phyloP scores from a whole-genome alignment of 805 yeast genomes.

The Candida gorgasii region DNA sequence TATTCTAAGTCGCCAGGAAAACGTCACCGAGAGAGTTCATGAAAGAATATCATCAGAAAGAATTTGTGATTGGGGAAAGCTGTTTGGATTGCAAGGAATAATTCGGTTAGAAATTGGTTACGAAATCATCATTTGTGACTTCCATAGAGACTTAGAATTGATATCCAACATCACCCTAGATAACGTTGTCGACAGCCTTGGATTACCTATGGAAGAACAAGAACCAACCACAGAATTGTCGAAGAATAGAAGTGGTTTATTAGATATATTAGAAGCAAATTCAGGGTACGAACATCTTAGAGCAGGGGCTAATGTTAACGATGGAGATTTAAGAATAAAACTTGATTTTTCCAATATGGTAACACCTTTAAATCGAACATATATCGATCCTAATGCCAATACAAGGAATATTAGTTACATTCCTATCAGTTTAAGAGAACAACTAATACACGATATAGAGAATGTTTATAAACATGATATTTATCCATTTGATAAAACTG shows the following conservation, averaged over 20 bases:
- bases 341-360: constrained; percentile 55
- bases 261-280: constrained; percentile 7
- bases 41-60: constrained; percentile 50
- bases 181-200: constrained; percentile 35
- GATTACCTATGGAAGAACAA: constrained; percentile 40
- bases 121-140: constrained; percentile 63
- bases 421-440: constrained; percentile 21
- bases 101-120: constrained; percentile 61
- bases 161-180: constrained; percentile 46
- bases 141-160: constrained; percentile 47
- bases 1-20: constrained; percentile 22
- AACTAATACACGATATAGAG: constrained; percentile 38
- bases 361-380: constrained; percentile 55
- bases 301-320: constrained; percentile 50
- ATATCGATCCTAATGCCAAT: constrained; percentile 50
- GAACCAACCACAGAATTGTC: constrained; percentile 4
- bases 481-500: constrained; percentile 30
- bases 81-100: constrained; percentile 58
- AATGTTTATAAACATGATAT: constrained; percentile 25
- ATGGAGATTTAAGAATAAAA: constrained; percentile 49
- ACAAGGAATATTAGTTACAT: constrained; percentile 35
- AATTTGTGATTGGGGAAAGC: constrained; percentile 57
- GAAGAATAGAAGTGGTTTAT: constrained; percentile 3
- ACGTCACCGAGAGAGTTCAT: constrained; percentile 22
- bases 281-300: constrained; percentile 6